Conservation (phyloP, 2,329 filamentous ascomycete genomes). For the Neopestalotiopsis clavispora region DNA sequence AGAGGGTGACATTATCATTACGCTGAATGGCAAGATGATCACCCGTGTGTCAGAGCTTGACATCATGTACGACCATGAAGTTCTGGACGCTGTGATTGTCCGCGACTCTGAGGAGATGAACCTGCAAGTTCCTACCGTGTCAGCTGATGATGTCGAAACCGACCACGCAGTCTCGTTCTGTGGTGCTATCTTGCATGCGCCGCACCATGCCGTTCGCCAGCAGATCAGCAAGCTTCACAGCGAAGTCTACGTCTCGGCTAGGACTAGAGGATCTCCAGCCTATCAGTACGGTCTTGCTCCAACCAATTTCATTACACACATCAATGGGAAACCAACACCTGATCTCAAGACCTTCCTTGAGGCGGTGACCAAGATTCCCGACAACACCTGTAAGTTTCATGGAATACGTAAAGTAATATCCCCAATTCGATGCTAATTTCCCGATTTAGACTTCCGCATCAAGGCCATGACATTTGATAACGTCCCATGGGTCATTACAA, state of each 20-base stretch:
- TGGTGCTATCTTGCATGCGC: slow-evolving; percentile 88
- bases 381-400: slow-evolving; percentile 79
- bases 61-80: slow-evolving; percentile 90
- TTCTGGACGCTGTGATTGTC: slow-evolving; percentile 84
- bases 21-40: slow-evolving; percentile 88
- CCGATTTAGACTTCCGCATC: slow-evolving; percentile 77
- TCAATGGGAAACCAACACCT: slow-evolving; percentile 86
- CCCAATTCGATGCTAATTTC: background rate
- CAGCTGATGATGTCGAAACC: slow-evolving; percentile 90
- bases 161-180: slow-evolving; percentile 93
- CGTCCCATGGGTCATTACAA: slow-evolving; percentile 98
- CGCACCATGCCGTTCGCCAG: slow-evolving; percentile 94
- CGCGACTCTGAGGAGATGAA: slow-evolving; percentile 81
- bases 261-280: slow-evolving; percentile 80
- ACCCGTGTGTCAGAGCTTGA: slow-evolving; percentile 93
- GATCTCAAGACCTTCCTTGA: slow-evolving; percentile 81
- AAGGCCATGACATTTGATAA: slow-evolving; percentile 99
- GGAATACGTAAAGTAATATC: slow-evolving; percentile 7
- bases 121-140: slow-evolving; percentile 81
- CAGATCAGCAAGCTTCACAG: slow-evolving; percentile 97
- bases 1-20: slow-evolving; percentile 92
- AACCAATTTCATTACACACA: slow-evolving; percentile 96
- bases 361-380: slow-evolving; percentile 84
- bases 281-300: slow-evolving; percentile 92
- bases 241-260: slow-evolving; percentile 92